Evolutionary conservation across 2,329 filamentous ascomycete species (phyloP).

Genomic region (Zasmidium citrigriseum): DNA sequence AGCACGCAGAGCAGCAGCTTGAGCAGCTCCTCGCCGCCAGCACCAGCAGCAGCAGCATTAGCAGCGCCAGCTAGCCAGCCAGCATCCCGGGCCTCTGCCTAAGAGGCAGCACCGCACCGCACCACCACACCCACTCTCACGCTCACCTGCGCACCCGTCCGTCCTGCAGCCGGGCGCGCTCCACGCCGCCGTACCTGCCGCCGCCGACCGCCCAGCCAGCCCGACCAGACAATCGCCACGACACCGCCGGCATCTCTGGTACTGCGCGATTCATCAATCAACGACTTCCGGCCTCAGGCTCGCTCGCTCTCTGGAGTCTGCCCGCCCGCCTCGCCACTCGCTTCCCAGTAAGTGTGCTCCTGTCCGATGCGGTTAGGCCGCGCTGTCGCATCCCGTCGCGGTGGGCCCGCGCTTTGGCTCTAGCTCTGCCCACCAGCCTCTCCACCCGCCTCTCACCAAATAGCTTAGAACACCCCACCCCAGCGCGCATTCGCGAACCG

Average conservation of each 20-base stretch:
- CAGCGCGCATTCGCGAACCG: slow-evolving; percentile 27
- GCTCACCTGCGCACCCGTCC: slow-evolving; percentile 4
- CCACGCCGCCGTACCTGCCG: slow-evolving; percentile 20
- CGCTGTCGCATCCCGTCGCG: background rate
- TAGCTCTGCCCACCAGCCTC: background rate
- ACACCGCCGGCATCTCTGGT: background rate
- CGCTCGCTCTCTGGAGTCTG: background rate
- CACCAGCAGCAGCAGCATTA: slow-evolving; percentile 4
- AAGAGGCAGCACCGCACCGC: slow-evolving; percentile 4
- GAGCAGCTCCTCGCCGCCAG: no score
- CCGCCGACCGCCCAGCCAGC: slow-evolving; percentile 18
- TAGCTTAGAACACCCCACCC: background rate
- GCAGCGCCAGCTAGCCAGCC: background rate
- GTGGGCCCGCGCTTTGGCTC: background rate
- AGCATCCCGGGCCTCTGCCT: slow-evolving; percentile 1
- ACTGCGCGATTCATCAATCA: background rate
- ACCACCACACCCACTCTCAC: background rate
- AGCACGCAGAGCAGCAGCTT: no score
- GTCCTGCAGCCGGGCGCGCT: background rate
- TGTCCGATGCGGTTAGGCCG: background rate
- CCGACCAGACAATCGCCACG: no score
- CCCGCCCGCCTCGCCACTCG: background rate
- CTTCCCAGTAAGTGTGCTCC: background rate
- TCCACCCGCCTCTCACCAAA: background rate
- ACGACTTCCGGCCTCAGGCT: no score